phyloP scores from a whole-genome alignment of 345 rosid genomes.

The Anastatica hierochuntica region DNA sequence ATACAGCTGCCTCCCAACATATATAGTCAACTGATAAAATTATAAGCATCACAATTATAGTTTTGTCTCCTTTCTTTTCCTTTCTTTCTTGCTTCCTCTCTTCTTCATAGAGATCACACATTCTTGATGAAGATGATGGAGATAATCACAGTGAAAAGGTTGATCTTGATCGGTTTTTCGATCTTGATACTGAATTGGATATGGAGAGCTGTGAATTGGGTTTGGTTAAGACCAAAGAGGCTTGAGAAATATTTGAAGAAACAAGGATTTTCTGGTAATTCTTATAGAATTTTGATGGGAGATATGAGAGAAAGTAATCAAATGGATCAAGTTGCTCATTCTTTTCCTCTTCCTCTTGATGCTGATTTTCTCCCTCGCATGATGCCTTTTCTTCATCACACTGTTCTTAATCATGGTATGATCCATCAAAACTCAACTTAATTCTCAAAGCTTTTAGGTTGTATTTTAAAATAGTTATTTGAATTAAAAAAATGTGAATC shows the following conservation, averaged over 20 bases:
- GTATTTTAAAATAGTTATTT: neutral
- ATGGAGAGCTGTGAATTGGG: conserved; percentile 36
- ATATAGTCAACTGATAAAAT: conserved; percentile 24
- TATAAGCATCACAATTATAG: conserved; percentile 17
- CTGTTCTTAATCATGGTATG: conserved; percentile 28
- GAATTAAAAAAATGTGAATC: conserved; percentile 1
- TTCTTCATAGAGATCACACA: too few species aligned
- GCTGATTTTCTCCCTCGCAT: conserved; percentile 29
- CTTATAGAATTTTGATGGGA: conserved; percentile 33
- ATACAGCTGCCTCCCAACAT: conserved; percentile 27
- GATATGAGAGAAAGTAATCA: conserved; percentile 25
- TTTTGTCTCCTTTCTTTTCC: conserved; percentile 17
- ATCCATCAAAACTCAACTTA: too few species aligned
- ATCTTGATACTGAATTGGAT: conserved; percentile 22
- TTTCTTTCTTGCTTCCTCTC: conserved; percentile 2
- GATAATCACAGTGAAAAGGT: conserved; percentile 2
- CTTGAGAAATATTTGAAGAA: conserved; percentile 32
- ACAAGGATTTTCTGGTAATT: conserved; percentile 38
- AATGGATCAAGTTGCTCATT: conserved; percentile 28
- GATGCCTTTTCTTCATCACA: conserved; percentile 32
- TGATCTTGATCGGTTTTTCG: conserved; percentile 16
- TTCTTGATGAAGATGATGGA: conserved; percentile 12
- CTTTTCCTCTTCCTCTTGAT: conserved; percentile 26
- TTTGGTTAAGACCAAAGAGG: conserved; percentile 37
- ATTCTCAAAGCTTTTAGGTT: neutral